A percentile compares a stretch with the other conserved stretches of the same genome.
Conservation (phyloP, 768 basidiomycete genomes). For the Termitomyces sp. region DNA sequence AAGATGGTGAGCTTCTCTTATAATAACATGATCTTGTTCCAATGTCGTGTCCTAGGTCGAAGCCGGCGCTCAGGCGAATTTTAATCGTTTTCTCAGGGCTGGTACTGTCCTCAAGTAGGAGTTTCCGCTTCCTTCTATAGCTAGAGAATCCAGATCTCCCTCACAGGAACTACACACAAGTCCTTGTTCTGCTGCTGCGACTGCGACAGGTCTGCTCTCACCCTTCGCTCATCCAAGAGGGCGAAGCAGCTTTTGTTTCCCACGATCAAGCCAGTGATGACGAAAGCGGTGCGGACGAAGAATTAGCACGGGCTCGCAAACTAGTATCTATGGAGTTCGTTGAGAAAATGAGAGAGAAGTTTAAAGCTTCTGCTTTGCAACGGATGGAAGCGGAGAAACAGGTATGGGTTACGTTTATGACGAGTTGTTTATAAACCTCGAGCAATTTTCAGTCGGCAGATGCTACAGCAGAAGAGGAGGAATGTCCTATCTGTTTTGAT, state of each 20-base stretch:
- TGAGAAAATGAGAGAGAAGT: conserved; percentile 40
- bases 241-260: conserved; percentile 40
- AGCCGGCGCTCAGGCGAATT: conserved; percentile 49
- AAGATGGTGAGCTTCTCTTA: conserved; percentile 32
- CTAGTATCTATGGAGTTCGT: conserved; percentile 49
- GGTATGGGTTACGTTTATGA: conserved; percentile 24
- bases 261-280: conserved; percentile 35
- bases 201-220: conserved; percentile 70
- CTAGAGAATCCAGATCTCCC: not conserved
- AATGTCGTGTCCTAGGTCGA: conserved; percentile 40
- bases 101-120: conserved; percentile 67
- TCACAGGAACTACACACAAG: conserved; percentile 54
- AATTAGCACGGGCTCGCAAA: conserved; percentile 42
- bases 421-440: not conserved
- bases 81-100: conserved; percentile 58
- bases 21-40: not conserved
- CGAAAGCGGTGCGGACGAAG: conserved; percentile 28
- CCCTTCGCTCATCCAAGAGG: conserved; percentile 62
- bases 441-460: conserved; percentile 35
- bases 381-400: conserved; percentile 53
- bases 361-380: conserved; percentile 36
- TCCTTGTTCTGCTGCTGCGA: conserved; percentile 46
- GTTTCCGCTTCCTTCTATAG: not conserved
- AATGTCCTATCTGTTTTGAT: conserved; percentile 71
- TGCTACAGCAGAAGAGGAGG: conserved; percentile 47